These are phyloP conservation scores for Oryza rufipogon DNA, from an alignment of 176 grass and related monocot genomes.

Conservation along the genomic window DNA sequence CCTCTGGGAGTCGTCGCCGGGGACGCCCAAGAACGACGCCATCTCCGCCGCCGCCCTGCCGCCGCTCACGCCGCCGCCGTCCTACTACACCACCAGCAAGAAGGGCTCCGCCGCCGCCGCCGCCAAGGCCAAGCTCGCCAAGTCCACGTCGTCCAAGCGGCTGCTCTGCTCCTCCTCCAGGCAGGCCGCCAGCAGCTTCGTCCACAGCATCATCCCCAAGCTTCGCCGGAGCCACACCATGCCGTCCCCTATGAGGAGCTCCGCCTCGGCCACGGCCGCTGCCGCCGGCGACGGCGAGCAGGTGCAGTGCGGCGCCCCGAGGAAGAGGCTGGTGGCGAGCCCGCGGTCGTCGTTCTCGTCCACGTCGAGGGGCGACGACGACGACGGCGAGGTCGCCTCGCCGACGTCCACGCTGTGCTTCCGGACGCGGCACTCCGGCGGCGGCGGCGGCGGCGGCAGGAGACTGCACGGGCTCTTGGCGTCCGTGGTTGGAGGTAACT, in stretches of 20 bases:
- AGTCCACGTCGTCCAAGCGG: constrained; percentile 48
- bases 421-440: constrained; percentile 32
- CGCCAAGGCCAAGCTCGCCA: constrained; percentile 24
- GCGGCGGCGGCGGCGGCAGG: background rate
- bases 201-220: constrained; percentile 56
- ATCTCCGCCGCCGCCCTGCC: constrained; percentile 43
- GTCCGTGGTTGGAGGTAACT: constrained; percentile 41
- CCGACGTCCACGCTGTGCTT: constrained; percentile 47
- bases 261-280: constrained; percentile 1
- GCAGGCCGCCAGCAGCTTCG: constrained; percentile 42
- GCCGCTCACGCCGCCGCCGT: constrained; percentile 65
- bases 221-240: constrained; percentile 53
- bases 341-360: constrained; percentile 59
- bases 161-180: constrained; percentile 31
- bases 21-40: constrained; percentile 60
- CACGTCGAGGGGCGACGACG: constrained; percentile 42
- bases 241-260: background rate
- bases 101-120: background rate
- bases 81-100: constrained; percentile 45
- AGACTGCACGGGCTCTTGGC: constrained; percentile 35
- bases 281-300: background rate
- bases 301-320: constrained; percentile 20
- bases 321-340: constrained; percentile 34
- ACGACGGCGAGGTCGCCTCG: background rate
- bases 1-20: constrained; percentile 65